phyloP scores from a whole-genome alignment of 2,329 filamentous ascomycete species.

The Pseudogymnoascus sp. region DNA sequence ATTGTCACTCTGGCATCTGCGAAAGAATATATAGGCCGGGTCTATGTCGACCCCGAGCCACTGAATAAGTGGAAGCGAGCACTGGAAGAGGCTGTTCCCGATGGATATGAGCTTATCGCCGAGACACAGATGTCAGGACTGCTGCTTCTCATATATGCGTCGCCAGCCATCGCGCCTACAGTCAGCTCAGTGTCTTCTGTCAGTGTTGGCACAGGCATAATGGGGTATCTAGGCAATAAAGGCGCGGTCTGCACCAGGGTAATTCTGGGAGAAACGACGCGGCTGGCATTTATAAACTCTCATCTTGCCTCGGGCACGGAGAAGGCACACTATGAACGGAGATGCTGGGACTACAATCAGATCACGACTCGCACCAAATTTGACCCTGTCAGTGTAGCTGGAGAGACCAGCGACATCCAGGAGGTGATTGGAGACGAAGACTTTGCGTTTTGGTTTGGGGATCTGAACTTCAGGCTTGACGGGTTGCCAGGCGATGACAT shows the following conservation, averaged over 20 bases:
- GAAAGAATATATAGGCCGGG: constrained; percentile 62
- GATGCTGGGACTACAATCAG: constrained; percentile 84
- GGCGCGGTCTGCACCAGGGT: constrained; percentile 76
- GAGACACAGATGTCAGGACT: constrained; percentile 83
- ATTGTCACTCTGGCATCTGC: constrained; percentile 78
- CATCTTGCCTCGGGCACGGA: constrained; percentile 86
- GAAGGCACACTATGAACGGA: constrained; percentile 64
- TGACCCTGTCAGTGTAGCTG: constrained; percentile 57
- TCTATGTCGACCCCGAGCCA: constrained; percentile 63
- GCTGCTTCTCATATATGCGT: constrained; percentile 76
- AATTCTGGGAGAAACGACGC: constrained; percentile 80
- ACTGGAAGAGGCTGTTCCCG: constrained; percentile 63
- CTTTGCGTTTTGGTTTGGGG: constrained; percentile 92
- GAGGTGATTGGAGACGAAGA: constrained; percentile 81
- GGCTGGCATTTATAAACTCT: constrained; percentile 81
- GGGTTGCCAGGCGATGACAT: constrained; percentile 87
- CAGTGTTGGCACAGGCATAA: constrained; percentile 77
- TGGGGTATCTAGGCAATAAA: constrained; percentile 95
- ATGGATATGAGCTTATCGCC: constrained; percentile 66
- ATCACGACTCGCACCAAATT: constrained; percentile 71
- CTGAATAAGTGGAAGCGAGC: constrained; percentile 74
- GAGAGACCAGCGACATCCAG: constrained; percentile 55
- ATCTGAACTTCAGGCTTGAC: constrained; percentile 88
- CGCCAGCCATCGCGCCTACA: constrained; percentile 62
- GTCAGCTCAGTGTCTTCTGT: constrained; percentile 76